Conservation (phyloP, 2,329 filamentous ascomycete species). For the Dactylella cylindrospora region DNA sequence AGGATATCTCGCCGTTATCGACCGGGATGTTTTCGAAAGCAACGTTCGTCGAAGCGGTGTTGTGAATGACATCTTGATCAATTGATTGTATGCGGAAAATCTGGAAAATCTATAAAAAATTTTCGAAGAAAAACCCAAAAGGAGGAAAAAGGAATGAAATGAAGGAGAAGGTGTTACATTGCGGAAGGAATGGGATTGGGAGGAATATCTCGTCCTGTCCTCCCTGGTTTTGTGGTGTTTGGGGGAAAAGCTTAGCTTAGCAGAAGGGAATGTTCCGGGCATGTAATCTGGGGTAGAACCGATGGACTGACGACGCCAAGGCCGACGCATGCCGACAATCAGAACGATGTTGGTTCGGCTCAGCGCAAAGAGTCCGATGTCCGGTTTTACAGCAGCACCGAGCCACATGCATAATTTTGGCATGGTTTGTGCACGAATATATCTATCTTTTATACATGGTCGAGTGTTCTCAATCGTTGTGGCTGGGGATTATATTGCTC, state of each 20-base stretch:
- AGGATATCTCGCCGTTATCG: conserved; percentile 30
- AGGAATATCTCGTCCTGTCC: no score
- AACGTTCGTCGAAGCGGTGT: conserved; percentile 36
- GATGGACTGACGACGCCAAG: conserved; percentile 34
- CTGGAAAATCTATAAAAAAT: no score
- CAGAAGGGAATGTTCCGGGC: conserved; percentile 5
- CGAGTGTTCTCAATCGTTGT: no score
- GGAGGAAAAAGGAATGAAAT: conserved; percentile 1
- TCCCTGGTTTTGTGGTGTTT: no score
- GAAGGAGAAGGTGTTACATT: conserved; percentile 8
- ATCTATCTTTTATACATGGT: no score
- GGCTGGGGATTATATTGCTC: no score
- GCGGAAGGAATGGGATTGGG: conserved; percentile 16
- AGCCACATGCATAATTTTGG: no score
- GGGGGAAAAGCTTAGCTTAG: conserved; percentile 39
- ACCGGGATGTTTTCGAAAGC: conserved; percentile 22
- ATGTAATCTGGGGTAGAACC: conserved; percentile 31
- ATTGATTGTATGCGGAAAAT: no score
- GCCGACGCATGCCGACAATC: conserved; percentile 42
- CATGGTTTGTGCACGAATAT: no score
- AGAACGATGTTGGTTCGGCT: no score
- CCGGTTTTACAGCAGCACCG: no score
- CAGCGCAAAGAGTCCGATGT: no score
- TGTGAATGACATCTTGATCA: conserved; percentile 28
- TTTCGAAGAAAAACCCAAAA: neutral